phyloP scores from a whole-genome alignment of 2,329 filamentous ascomycete species.

The Talaromyces sp. region DNA sequence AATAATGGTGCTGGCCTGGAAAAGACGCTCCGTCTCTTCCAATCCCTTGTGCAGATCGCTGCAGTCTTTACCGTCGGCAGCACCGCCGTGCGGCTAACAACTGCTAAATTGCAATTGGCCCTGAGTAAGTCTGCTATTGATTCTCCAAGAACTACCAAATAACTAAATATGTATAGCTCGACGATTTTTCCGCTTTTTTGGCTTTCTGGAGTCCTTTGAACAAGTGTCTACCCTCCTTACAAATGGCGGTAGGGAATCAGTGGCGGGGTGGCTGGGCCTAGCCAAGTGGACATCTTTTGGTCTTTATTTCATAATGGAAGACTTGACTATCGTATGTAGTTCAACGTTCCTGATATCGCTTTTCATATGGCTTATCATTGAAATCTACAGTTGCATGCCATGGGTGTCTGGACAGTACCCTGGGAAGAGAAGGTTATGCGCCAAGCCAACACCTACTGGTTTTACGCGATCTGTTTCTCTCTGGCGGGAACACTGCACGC shows the following conservation, averaged over 20 bases:
- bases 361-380: background rate
- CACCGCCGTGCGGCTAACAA: conserved; percentile 39
- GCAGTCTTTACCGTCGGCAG: conserved; percentile 29
- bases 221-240: conserved; percentile 51
- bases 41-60: conserved; percentile 40
- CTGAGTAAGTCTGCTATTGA: conserved; percentile 39
- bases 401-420: conserved; percentile 50
- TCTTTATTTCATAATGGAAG: conserved; percentile 69
- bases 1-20: conserved; percentile 39
- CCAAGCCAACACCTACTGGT: conserved; percentile 72
- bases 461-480: conserved; percentile 61
- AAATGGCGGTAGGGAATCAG: conserved; percentile 26
- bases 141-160: background rate
- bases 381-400: conserved; percentile 46
- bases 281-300: conserved; percentile 63
- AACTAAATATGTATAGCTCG: conserved; percentile 44
- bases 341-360: background rate
- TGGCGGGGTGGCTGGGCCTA: conserved; percentile 52
- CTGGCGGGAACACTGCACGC: conserved; percentile 39
- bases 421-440: conserved; percentile 54
- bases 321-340: conserved; percentile 62
- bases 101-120: conserved; percentile 45
- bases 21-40: conserved; percentile 43
- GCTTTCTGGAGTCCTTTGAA: conserved; percentile 65
- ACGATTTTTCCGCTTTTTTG: conserved; percentile 69